Evolutionary conservation across 495 filamentous ascomycete species (phyloP).

Genomic region (Neurospora hispaniola): DNA sequence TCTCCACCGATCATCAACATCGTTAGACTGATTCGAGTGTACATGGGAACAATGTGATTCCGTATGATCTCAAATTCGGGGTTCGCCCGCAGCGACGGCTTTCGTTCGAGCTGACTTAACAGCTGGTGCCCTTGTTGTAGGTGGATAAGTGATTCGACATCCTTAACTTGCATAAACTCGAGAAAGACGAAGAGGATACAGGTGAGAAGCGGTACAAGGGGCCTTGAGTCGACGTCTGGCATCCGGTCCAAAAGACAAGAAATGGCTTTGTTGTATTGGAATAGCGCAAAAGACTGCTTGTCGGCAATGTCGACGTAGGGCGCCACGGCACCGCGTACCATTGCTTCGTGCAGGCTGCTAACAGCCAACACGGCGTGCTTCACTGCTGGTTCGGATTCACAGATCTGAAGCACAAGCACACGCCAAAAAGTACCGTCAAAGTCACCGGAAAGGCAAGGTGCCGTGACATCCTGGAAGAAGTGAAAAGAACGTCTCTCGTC

Average conservation of each 20-base stretch:
- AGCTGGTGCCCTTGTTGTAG: slow-evolving; percentile 31
- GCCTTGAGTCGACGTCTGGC: slow-evolving; percentile 27
- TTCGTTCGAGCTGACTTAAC: slow-evolving; percentile 24
- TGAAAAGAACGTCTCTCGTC: slow-evolving; percentile 36
- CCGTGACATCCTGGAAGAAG: slow-evolving; percentile 41
- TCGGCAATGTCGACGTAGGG: slow-evolving; percentile 24
- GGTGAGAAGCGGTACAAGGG: slow-evolving; percentile 40
- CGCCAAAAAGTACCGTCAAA: slow-evolving; percentile 48
- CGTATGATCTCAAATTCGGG: slow-evolving; percentile 26
- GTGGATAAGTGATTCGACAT: slow-evolving; percentile 31
- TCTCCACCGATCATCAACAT: slow-evolving; percentile 27
- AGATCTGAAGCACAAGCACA: slow-evolving; percentile 44
- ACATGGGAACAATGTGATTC: slow-evolving; percentile 32
- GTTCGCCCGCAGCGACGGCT: slow-evolving; percentile 10
- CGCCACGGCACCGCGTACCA: slow-evolving; percentile 16
- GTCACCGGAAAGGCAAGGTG: slow-evolving; percentile 37
- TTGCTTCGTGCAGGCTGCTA: slow-evolving; percentile 41
- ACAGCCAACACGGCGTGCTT: slow-evolving; percentile 50
- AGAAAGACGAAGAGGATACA: slow-evolving; percentile 51
- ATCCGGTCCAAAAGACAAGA: slow-evolving; percentile 29
- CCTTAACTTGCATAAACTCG: slow-evolving; percentile 42
- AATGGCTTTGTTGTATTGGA: slow-evolving; percentile 47
- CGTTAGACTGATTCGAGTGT: slow-evolving; percentile 29
- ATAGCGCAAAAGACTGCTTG: slow-evolving; percentile 32
- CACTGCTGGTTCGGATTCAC: slow-evolving; percentile 45